Percentiles rank a stretch among this genome's conserved stretches.
phyloP scores from a whole-genome alignment of 2,329 filamentous ascomycete genomes.

The Didymella pomorum region DNA sequence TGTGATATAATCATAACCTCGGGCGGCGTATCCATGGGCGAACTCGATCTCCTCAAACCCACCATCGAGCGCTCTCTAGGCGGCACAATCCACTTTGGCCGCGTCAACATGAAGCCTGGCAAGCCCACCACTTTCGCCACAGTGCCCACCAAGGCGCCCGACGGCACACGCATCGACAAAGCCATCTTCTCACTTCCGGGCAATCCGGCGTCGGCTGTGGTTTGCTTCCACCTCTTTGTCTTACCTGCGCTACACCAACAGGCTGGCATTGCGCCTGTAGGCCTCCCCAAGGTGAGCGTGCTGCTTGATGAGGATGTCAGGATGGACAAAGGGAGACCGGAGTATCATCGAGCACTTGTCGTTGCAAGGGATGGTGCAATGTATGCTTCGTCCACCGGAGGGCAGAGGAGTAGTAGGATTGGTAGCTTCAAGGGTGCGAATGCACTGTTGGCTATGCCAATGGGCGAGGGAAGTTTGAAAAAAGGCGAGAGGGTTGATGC shows the following conservation, averaged over 20 bases:
- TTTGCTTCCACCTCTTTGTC: conserved; percentile 94
- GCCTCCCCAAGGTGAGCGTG: conserved; percentile 77
- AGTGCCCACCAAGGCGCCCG: conserved; percentile 67
- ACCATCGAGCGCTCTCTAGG: conserved; percentile 90
- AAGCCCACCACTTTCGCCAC: conserved; percentile 98
- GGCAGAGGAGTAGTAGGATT: conserved; percentile 87
- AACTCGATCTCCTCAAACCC: conserved; percentile 94
- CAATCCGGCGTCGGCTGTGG: conserved; percentile 91
- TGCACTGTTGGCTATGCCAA: conserved; percentile 78
- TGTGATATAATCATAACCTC: conserved; percentile 89
- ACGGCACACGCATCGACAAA: conserved; percentile 64
- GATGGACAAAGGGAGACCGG: conserved; percentile 77
- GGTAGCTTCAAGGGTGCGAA: conserved; percentile 91
- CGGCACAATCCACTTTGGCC: conserved; percentile 94
- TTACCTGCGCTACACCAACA: conserved; percentile 83
- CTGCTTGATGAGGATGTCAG: conserved; percentile 74
- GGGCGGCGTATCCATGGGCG: conserved; percentile 96
- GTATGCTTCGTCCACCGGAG: conserved; percentile 81
- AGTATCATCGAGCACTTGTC: conserved; percentile 89
- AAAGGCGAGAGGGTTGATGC: conserved; percentile 79
- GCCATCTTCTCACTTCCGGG: conserved; percentile 90
- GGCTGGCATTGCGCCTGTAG: conserved; percentile 71
- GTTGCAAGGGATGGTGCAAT: conserved; percentile 71
- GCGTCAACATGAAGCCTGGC: conserved; percentile 96
- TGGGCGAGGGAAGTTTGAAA: conserved; percentile 67